Evolutionary conservation across 2,329 filamentous ascomycete species (phyloP).

Genomic region (Colletotrichum sp.): DNA sequence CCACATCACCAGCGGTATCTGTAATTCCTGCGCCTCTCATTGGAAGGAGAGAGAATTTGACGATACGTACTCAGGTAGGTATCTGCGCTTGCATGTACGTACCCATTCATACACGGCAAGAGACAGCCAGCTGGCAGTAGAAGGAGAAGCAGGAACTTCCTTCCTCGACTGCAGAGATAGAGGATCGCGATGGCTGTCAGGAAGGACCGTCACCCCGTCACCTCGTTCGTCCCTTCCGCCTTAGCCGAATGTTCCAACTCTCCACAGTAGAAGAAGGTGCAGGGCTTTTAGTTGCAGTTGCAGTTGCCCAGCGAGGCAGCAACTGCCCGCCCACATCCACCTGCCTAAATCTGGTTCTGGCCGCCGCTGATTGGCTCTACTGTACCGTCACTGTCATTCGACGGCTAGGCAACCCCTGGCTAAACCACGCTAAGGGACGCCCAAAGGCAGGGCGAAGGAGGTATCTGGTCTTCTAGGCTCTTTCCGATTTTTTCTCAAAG

Average conservation of each 20-base stretch:
- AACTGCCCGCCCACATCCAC: not conserved
- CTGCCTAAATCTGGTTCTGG: not conserved
- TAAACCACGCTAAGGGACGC: not conserved
- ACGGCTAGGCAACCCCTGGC: conserved; percentile 13
- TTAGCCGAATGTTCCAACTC: not conserved
- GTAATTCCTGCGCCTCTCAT: not conserved
- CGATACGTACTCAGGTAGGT: not conserved
- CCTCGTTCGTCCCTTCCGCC: not conserved
- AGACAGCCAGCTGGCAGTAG: not conserved
- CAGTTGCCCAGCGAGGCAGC: not conserved
- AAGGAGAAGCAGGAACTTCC: not conserved
- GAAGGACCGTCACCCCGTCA: not conserved
- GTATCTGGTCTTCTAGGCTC: not conserved
- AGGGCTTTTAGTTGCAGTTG: not conserved
- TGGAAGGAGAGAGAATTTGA: not conserved
- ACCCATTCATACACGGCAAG: not conserved
- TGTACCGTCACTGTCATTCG: not conserved
- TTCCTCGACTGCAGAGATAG: not conserved
- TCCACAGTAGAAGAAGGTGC: not conserved
- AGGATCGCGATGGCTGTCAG: not conserved
- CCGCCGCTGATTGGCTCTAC: not conserved
- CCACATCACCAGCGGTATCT: not conserved
- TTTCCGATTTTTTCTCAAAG: not conserved
- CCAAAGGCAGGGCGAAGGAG: not conserved
- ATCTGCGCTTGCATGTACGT: not conserved